These are phyloP conservation scores for Gyromitra esculenta DNA, from an alignment of 2,329 filamentous ascomycete species.

Conservation along the genomic window DNA sequence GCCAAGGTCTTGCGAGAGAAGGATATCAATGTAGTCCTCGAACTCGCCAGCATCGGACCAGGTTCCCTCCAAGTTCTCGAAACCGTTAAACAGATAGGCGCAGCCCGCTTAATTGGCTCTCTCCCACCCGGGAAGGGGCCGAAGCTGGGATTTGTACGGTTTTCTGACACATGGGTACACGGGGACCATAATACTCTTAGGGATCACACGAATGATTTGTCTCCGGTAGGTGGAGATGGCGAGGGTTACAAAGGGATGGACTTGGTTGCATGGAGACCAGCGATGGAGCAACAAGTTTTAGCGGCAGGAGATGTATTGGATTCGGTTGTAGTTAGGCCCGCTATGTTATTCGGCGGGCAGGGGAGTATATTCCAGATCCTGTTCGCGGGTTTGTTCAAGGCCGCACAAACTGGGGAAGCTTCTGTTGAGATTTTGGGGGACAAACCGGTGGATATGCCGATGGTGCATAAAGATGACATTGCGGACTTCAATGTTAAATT, in stretches of 20 bases:
- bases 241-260: conserved; percentile 52
- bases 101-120: conserved; percentile 39
- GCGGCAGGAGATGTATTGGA: conserved; percentile 59
- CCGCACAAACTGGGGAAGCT: conserved; percentile 52
- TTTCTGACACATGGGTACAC: conserved; percentile 61
- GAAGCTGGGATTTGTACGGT: conserved; percentile 61
- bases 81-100: conserved; percentile 53
- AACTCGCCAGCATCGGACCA: conserved; percentile 56
- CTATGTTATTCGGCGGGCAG: conserved; percentile 60
- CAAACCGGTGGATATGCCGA: conserved; percentile 52
- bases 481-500: conserved; percentile 59
- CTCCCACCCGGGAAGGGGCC: conserved; percentile 45
- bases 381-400: conserved; percentile 57
- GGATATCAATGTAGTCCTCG: conserved; percentile 60
- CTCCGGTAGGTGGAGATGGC: conserved; percentile 26
- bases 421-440: conserved; percentile 56
- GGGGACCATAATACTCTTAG: conserved; percentile 58
- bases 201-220: conserved; percentile 57
- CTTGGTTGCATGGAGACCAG: conserved; percentile 59
- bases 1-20: conserved; percentile 54
- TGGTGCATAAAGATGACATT: conserved; percentile 62
- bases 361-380: conserved; percentile 58
- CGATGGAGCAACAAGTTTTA: conserved; percentile 59
- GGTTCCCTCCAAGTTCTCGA: conserved; percentile 57
- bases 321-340: conserved; percentile 59